These are phyloP conservation scores for Lentinula edodes DNA, from an alignment of 768 basidiomycete species.

Conservation along the genomic window DNA sequence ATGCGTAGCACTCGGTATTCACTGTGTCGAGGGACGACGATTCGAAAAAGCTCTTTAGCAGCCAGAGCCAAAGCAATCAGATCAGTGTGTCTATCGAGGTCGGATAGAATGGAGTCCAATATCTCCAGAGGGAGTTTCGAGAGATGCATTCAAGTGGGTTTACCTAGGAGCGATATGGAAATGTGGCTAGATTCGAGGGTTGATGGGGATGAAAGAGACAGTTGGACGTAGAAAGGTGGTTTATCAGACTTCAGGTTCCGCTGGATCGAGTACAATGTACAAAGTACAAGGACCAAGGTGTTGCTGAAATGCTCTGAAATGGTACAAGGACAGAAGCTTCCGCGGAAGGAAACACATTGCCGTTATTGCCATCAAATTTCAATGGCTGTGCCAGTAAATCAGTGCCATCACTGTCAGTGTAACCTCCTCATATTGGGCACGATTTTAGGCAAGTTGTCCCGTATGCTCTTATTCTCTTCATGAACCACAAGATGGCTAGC, in stretches of 20 bases:
- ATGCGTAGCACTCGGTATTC: constrained; percentile 45
- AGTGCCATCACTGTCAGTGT: too few species aligned
- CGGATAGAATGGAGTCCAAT: constrained; percentile 22
- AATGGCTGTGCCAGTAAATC: too few species aligned
- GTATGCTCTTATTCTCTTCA: too few species aligned
- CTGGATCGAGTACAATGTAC: not conserved
- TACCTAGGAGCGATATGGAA: too few species aligned
- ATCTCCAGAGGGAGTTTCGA: constrained; percentile 8
- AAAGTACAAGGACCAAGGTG: not conserved
- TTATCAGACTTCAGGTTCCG: not conserved
- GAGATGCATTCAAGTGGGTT: not conserved
- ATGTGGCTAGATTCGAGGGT: not conserved
- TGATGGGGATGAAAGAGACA: not conserved
- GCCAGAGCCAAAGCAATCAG: constrained; percentile 40
- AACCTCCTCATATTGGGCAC: too few species aligned
- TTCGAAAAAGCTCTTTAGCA: constrained; percentile 28
- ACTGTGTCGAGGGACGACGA: constrained; percentile 42
- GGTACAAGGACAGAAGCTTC: constrained; percentile 2
- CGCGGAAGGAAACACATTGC: not conserved
- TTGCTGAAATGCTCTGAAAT: not conserved
- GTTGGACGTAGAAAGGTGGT: not conserved
- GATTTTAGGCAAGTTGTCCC: too few species aligned
- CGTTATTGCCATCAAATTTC: not conserved
- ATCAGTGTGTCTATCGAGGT: constrained; percentile 34
- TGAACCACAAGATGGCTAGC: too few species aligned